Percentiles rank a stretch among this genome's conserved stretches.
Evolutionary conservation across 768 basidiomycete species (phyloP).

Genomic region (Mycena indigotica): DNA sequence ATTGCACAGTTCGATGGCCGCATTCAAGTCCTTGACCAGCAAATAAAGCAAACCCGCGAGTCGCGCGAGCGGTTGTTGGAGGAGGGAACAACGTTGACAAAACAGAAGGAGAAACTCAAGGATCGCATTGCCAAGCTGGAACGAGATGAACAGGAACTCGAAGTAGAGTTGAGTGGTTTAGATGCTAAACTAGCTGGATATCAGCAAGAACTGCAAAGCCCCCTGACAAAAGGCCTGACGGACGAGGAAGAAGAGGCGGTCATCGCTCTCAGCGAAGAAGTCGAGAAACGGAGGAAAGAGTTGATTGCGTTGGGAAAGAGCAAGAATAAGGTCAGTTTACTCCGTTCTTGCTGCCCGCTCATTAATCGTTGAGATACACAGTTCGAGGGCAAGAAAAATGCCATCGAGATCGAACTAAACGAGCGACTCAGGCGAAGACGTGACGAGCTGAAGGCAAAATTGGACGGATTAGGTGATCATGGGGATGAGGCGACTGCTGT

Average conservation of each 20-base stretch:
- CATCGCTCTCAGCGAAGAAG: constrained; percentile 68
- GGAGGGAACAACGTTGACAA: constrained; percentile 58
- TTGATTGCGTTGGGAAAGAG: constrained; percentile 67
- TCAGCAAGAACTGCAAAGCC: constrained; percentile 67
- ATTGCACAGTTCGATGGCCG: constrained; percentile 75
- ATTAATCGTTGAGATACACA: constrained; percentile 29
- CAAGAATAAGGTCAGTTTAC: constrained; percentile 57
- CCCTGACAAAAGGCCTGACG: constrained; percentile 75
- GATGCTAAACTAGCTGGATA: constrained; percentile 66
- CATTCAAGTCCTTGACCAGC: constrained; percentile 68
- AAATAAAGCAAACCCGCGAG: constrained; percentile 71
- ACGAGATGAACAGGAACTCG: constrained; percentile 66
- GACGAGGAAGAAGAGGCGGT: constrained; percentile 70
- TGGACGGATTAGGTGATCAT: constrained; percentile 74
- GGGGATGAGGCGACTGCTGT: constrained; percentile 58
- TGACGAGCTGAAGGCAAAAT: constrained; percentile 73
- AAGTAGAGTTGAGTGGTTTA: constrained; percentile 67
- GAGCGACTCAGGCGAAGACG: constrained; percentile 81
- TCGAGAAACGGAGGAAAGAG: constrained; percentile 72
- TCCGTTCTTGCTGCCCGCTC: not conserved
- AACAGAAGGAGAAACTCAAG: constrained; percentile 71
- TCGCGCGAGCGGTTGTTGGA: constrained; percentile 66
- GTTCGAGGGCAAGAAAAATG: constrained; percentile 76
- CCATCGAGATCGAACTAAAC: constrained; percentile 89
- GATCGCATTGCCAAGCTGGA: constrained; percentile 67